Evolutionary conservation across 306 rosid species (phyloP), one percentile per base, ranked within the genome.

Genomic region (Abrus precatorius): DNA sequence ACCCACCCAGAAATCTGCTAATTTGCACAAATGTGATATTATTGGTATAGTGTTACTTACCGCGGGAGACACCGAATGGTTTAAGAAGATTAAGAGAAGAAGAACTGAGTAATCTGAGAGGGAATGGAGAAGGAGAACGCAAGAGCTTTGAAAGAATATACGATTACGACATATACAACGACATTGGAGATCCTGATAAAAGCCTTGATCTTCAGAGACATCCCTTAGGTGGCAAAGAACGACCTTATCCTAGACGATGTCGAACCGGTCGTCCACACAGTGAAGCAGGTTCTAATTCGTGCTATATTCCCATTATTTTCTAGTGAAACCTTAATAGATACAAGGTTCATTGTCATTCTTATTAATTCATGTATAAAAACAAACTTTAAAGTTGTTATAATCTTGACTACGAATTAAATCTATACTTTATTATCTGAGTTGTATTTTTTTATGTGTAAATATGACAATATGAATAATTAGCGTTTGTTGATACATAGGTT

Each of bases 161-260:
- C 1, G 97, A 92, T 66, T 92, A 87, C 9, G 97, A 89, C 76
- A 56, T 84, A 4, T 92, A 92, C 74, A 90, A 92, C 45, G 97
- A 92, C 62, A 32, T 87, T 28, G 97, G 97, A 9, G 72, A 90
- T 76, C 93, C 95, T 12, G 95, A 92, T 36, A 81, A 27, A 13
- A 48, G 68, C 9, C 73, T 61, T 34, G 86, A 83, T 2, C 82
- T 89, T 27, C 69, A 66, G 12, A 83, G 97, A 32, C 93, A 91
- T 1, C 91, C 88, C 20, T 82, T 92, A 1, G 93, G 95, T 0
- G 90, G 97, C 14, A 71, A 41, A 50, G 68, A 79, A 0, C 71
- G 2, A 28, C 95, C 97, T 0, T 90, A 92, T 72, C 95, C 97
- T 7, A 81, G 97, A 43, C 93, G 95, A 0, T 89, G 97, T 43